A percentile compares a stretch with the other conserved stretches of the same genome.
phyloP scores from a whole-genome alignment of 179 eudicot species.

The Actinidia arguta region DNA sequence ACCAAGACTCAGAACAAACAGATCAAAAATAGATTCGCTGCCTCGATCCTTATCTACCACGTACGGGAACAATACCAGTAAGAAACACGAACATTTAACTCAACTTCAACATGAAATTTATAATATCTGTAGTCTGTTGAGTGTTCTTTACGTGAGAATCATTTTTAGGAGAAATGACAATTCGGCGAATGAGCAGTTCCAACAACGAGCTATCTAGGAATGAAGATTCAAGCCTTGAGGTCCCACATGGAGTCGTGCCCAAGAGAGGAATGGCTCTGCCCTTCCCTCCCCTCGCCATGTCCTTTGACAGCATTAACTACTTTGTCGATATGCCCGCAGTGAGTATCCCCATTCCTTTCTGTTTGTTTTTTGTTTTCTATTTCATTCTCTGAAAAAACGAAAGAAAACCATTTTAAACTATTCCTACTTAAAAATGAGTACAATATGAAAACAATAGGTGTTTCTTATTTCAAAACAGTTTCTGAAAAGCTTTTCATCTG shows the following conservation, averaged over 20 bases:
- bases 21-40: conserved; percentile 52
- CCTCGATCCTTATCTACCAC: conserved; percentile 62
- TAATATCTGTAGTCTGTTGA: neutral
- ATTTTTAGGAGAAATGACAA: conserved; percentile 69
- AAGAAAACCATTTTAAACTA: too few relatives aligned
- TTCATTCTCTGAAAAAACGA: too few relatives aligned
- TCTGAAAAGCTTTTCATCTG: too few relatives aligned
- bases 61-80: conserved; percentile 86
- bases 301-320: conserved; percentile 53
- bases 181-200: conserved; percentile 69
- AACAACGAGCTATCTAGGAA: conserved; percentile 59
- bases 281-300: conserved; percentile 63
- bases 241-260: conserved; percentile 42
- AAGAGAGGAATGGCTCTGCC: conserved; percentile 73
- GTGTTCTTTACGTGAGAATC: neutral
- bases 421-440: too few relatives aligned
- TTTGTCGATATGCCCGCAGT: conserved; percentile 71
- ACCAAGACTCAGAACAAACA: conserved; percentile 40
- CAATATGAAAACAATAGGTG: too few relatives aligned
- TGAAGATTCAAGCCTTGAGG: conserved; percentile 58
- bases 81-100: conserved; percentile 7
- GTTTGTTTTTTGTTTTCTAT: too few relatives aligned
- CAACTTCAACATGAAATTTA: neutral
- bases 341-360: conserved; percentile 21
- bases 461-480: too few relatives aligned